These are phyloP conservation scores for Sclerotinia trifoliorum DNA, from an alignment of 2,329 filamentous ascomycete genomes.

Conservation along the genomic window DNA sequence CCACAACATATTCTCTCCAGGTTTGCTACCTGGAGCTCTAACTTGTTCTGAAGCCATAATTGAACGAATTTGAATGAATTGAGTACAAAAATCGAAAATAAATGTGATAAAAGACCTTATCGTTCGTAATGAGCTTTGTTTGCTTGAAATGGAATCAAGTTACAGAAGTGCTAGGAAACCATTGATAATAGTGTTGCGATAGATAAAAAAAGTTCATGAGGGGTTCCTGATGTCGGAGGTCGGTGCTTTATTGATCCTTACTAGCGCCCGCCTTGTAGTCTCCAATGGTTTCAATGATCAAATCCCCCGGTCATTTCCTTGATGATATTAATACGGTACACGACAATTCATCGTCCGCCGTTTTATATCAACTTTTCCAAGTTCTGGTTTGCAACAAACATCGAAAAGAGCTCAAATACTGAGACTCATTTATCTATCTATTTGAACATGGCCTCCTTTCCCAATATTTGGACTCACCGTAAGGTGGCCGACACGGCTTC, in stretches of 20 bases:
- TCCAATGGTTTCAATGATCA: too few relatives aligned
- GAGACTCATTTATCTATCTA: background rate
- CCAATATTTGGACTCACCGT: conserved; percentile 81
- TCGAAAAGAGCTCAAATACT: background rate
- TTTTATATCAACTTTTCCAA: conserved; percentile 8
- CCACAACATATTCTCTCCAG: conserved; percentile 49
- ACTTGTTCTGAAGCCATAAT: conserved; percentile 35
- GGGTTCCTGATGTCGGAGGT: conserved; percentile 13
- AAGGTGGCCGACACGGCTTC: conserved; percentile 81
- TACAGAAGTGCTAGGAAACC: conserved; percentile 5
- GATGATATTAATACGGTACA: background rate
- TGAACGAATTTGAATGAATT: conserved; percentile 23
- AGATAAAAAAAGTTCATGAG: background rate
- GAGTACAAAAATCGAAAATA: background rate
- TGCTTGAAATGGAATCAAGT: background rate
- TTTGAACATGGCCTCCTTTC: conserved; percentile 48
- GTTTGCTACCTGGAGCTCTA: conserved; percentile 35
- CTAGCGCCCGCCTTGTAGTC: conserved; percentile 11
- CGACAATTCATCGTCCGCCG: conserved; percentile 12
- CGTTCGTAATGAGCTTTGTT: background rate
- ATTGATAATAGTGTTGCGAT: conserved; percentile 20
- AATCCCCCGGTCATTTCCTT: background rate
- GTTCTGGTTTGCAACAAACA: background rate
- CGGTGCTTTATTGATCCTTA: conserved; percentile 9
- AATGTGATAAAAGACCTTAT: background rate